Percentiles rank a stretch among this genome's conserved stretches.
These are phyloP conservation scores for Calocera cornea DNA, from an alignment of 768 basidiomycete species.

Conservation along the genomic window DNA sequence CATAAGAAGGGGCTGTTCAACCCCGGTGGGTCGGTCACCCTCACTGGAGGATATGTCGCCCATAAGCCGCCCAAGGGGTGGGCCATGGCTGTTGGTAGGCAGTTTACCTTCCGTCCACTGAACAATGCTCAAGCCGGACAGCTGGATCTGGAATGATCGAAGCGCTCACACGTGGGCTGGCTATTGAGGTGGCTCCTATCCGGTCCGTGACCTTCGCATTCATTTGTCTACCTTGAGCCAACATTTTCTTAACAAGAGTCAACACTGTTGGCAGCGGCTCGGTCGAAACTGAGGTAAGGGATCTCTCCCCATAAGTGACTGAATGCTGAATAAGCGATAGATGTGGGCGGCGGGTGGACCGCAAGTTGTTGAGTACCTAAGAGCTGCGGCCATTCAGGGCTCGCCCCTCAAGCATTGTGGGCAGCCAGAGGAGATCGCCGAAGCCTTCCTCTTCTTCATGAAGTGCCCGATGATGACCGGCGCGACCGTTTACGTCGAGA, in stretches of 20 bases:
- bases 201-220: not conserved
- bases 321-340: not conserved
- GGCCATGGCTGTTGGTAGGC: not conserved
- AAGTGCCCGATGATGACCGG: slow-evolving; percentile 4
- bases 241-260: not conserved
- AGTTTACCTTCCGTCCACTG: not conserved
- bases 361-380: not conserved
- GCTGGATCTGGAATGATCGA: not conserved
- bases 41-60: not conserved
- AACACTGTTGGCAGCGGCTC: not conserved
- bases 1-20: not conserved
- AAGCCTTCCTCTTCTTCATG: not conserved
- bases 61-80: not conserved
- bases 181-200: not conserved
- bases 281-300: not conserved
- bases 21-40: not conserved
- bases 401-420: not conserved
- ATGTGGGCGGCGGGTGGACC: not conserved
- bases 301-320: not conserved
- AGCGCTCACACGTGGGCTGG: not conserved
- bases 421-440: not conserved
- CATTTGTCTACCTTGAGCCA: not conserved
- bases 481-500: not conserved
- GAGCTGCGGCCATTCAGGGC: not conserved
- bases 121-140: not conserved